Evolutionary conservation across 306 rosid species (phyloP).

Genomic region (Hippophae gyantsensis): DNA sequence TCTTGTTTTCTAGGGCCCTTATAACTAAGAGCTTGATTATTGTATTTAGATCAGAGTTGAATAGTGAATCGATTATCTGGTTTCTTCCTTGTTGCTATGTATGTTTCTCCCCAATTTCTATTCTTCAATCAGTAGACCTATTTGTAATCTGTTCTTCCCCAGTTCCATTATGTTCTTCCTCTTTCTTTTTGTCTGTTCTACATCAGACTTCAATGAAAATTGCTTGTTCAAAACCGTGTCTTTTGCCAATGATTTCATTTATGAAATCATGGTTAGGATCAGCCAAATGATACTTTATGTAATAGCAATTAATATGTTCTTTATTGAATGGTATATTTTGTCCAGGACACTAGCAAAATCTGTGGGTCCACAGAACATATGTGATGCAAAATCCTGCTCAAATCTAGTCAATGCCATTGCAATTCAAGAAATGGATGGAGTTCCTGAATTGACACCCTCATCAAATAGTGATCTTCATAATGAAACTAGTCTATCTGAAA

Average conservation of each 20-base stretch:
- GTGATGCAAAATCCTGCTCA: slow-evolving; percentile 21
- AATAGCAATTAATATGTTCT: not conserved
- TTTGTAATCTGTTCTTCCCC: too few species aligned
- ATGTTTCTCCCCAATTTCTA: too few species aligned
- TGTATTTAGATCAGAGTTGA: too few species aligned
- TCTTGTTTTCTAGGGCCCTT: too few species aligned
- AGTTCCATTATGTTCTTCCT: too few species aligned
- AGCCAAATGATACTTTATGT: not conserved
- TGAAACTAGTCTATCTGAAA: slow-evolving; percentile 21
- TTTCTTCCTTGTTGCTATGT: too few species aligned
- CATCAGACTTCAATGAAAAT: not conserved
- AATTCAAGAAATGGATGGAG: slow-evolving; percentile 27
- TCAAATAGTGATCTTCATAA: slow-evolving; percentile 38
- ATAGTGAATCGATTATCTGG: too few species aligned
- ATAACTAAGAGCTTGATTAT: too few species aligned
- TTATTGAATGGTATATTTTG: slow-evolving; percentile 10
- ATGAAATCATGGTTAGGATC: not conserved
- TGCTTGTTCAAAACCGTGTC: not conserved
- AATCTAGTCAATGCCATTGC: slow-evolving; percentile 26
- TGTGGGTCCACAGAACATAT: slow-evolving; percentile 24
- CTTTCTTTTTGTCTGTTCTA: too few species aligned
- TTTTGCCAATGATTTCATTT: not conserved
- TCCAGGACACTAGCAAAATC: slow-evolving; percentile 40
- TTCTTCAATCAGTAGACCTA: too few species aligned
- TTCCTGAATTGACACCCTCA: slow-evolving; percentile 31